Conservation (phyloP, 495 filamentous ascomycete species). For the Pseudoneurospora amorphoporcata region DNA sequence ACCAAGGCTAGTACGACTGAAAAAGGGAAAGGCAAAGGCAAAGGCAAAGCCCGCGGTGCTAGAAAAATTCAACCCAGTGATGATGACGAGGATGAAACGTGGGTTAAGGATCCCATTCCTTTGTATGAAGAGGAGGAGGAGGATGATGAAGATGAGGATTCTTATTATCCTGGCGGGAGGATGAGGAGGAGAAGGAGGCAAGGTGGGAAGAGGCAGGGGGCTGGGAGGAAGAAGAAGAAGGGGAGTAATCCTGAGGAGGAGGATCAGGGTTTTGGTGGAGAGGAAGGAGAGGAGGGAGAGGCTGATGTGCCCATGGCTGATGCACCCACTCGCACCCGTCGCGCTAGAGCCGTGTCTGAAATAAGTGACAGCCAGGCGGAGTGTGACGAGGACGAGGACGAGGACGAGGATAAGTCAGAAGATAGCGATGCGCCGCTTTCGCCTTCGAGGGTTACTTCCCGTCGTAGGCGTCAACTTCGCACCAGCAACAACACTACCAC, state of each 20-base stretch:
- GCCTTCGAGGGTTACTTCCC: neutral
- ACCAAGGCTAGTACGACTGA: constrained; percentile 10
- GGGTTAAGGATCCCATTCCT: neutral
- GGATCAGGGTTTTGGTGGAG: neutral
- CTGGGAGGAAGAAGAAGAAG: constrained; percentile 18
- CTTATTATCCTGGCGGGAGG: neutral
- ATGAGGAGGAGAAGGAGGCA: constrained; percentile 14
- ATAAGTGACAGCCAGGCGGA: constrained; percentile 15
- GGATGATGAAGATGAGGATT: constrained; percentile 14
- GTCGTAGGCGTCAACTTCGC: neutral
- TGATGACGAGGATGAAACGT: constrained; percentile 9
- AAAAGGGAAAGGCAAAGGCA: neutral
- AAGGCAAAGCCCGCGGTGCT: neutral
- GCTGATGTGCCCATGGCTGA: neutral
- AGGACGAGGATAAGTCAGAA: constrained; percentile 2
- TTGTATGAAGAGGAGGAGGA: constrained; percentile 8
- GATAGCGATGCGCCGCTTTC: constrained; percentile 4
- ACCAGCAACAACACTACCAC: no score
- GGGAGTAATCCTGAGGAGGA: neutral
- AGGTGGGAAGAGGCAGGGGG: constrained; percentile 19
- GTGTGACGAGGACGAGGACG: neutral
- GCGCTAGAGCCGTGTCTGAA: constrained; percentile 4
- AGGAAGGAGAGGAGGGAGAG: neutral
- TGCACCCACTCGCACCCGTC: neutral
- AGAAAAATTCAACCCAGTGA: neutral